A percentile compares a stretch with the other conserved stretches of the same genome.
phyloP scores from a whole-genome alignment of 441 rosid species.

The Omphalea diandra region DNA sequence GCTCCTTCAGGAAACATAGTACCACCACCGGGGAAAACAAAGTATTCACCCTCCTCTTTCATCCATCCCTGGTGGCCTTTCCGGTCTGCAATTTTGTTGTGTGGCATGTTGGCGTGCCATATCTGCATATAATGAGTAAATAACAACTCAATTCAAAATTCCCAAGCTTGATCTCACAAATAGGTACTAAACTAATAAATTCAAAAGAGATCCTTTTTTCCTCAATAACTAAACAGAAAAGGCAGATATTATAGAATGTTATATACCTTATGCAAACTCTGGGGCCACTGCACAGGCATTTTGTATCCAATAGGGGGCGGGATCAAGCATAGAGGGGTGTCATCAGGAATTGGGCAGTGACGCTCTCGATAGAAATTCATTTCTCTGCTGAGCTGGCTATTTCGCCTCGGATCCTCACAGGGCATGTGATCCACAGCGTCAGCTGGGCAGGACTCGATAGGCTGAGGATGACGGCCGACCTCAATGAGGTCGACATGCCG shows the following conservation, averaged over 20 bases:
- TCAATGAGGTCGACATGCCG: slow-evolving; percentile 65
- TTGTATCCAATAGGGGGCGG: slow-evolving; percentile 82
- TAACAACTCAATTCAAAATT: not conserved
- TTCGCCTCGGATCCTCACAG: slow-evolving; percentile 88
- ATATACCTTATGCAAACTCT: slow-evolving; percentile 88
- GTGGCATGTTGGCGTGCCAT: slow-evolving; percentile 95
- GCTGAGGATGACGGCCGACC: slow-evolving; percentile 52
- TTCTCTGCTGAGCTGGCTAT: slow-evolving; percentile 88
- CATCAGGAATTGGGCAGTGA: slow-evolving; percentile 81
- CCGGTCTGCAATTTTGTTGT: slow-evolving; percentile 88
- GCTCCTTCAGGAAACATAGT: slow-evolving; percentile 99
- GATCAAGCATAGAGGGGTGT: slow-evolving; percentile 83
- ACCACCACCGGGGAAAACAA: slow-evolving; percentile 91
- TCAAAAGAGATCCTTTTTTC: not conserved
- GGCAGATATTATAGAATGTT: no score
- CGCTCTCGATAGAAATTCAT: slow-evolving; percentile 96
- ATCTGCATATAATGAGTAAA: slow-evolving; percentile 51
- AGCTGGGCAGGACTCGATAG: slow-evolving; percentile 71
- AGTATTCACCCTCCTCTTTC: slow-evolving; percentile 79
- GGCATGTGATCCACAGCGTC: slow-evolving; percentile 90
- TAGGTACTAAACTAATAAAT: not conserved
- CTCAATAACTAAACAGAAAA: not conserved
- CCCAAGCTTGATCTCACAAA: not conserved
- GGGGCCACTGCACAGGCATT: slow-evolving; percentile 89
- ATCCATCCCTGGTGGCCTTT: slow-evolving; percentile 99